Base-by-base conservation (phyloP, 768 basidiomycete species). In the Strobilomyces confusus region DNA sequence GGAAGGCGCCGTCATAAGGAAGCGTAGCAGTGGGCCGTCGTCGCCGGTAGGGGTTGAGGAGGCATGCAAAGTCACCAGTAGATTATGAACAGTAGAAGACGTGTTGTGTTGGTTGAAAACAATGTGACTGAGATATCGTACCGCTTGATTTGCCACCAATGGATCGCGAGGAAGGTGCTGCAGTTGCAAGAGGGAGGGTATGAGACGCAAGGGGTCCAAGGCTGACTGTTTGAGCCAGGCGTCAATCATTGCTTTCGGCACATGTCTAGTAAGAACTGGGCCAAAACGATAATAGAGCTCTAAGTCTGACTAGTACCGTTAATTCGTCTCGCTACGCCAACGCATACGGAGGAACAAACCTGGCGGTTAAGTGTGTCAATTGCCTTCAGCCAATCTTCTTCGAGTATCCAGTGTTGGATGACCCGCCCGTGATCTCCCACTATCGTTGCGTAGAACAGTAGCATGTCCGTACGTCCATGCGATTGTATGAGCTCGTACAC, bases 211-310 rank as follows among this genome's bases (percentile, higher is more conserved):
- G 20, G 93, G 88, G 59, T 95, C 86, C 20, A 98, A 75, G 4
- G 80, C 72, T 3, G 86, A 74, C 63, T 92, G 91, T 23, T 89
- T 86, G 29, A 97, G 74, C 92, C 94, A 98, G 1, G 89, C 82
- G 64, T 98, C 94, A 32, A 98, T 87, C 5, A 92, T 91, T 58
- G 92, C 91, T 64, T 89, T 91, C 1, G 97, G 88, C 5, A 82
- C 82, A 62, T 93, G 81, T 11, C 87, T 83, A 75, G 95, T 86
- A 25, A 99, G 81, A 7, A 91, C 86, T 8, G 94, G 79, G 1
- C 90, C 89, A 68, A 94, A 95, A 34, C 88, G 89, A 70, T 98
- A 98, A 69, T 98, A 98, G 12, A 95, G 76, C 42, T 92, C 91
- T 19, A 92, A 74, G 54, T 89, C 78, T n/a, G 83, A 77, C 91